Percentiles rank a stretch among this genome's conserved stretches.
Conservation (phyloP, 2,329 filamentous ascomycete genomes). For the Geosmithia putterillii region DNA sequence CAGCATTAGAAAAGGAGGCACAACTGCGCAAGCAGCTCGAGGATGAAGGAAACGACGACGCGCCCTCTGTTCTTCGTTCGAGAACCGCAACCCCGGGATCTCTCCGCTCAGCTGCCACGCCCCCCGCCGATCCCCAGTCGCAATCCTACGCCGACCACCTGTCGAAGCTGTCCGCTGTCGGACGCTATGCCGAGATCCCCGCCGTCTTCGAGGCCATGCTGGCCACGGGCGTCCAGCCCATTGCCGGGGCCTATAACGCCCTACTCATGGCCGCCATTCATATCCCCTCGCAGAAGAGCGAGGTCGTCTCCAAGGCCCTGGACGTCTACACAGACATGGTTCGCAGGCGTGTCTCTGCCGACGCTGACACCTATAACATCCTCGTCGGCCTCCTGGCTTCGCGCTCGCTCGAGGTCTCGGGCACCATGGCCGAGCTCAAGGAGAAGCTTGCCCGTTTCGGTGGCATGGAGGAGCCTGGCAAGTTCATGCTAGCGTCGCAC, state of each 20-base stretch:
- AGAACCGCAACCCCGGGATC: conserved; percentile 30
- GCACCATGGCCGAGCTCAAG: conserved; percentile 61
- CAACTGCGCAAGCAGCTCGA: conserved; percentile 35
- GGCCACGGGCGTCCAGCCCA: conserved; percentile 67
- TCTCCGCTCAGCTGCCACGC: conserved; percentile 44
- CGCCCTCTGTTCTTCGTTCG: conserved; percentile 18
- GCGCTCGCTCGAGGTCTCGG: conserved; percentile 66
- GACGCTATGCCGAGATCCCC: conserved; percentile 78
- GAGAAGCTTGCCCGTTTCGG: conserved; percentile 76
- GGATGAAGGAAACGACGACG: conserved; percentile 27
- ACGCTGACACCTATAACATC: conserved; percentile 78
- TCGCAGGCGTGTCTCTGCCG: conserved; percentile 66
- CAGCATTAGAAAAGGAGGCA: conserved; percentile 70
- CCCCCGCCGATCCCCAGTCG: conserved; percentile 50
- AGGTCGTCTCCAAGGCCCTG: conserved; percentile 80
- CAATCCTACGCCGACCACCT: conserved; percentile 69
- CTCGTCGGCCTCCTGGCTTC: conserved; percentile 72
- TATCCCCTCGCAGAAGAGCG: conserved; percentile 64
- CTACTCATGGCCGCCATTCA: conserved; percentile 75
- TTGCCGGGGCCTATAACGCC: conserved; percentile 81
- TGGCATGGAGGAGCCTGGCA: conserved; percentile 70
- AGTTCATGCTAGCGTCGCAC: conserved; percentile 80
- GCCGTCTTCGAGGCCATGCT: conserved; percentile 86
- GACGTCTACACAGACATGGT: conserved; percentile 98
- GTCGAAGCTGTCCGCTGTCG: conserved; percentile 55